Conservation (phyloP, 1,139 yeast species). For the Protomyces macrosporus region DNA sequence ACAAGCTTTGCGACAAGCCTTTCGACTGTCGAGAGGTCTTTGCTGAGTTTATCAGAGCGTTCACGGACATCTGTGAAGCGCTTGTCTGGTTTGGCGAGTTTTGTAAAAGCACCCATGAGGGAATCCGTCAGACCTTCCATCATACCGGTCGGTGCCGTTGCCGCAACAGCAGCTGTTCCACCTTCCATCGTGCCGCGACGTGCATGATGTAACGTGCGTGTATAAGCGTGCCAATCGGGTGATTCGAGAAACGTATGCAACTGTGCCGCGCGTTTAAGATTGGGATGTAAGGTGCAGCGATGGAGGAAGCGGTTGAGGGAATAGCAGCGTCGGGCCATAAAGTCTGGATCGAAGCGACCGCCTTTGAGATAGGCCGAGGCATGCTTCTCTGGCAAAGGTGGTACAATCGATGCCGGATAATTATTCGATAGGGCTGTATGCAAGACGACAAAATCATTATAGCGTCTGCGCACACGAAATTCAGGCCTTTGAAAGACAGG, state of each 20-base stretch:
- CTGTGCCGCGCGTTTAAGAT: slow-evolving; percentile 62
- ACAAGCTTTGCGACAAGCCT: slow-evolving; percentile 68
- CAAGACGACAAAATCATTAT: slow-evolving; percentile 74
- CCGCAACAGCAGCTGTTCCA: neutral
- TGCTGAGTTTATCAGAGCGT: slow-evolving; percentile 75
- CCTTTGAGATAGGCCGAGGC: slow-evolving; percentile 78
- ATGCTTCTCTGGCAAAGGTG: slow-evolving; percentile 92
- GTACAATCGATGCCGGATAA: slow-evolving; percentile 77
- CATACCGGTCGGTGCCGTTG: slow-evolving; percentile 37
- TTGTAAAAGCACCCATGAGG: slow-evolving; percentile 84
- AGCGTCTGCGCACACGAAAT: slow-evolving; percentile 65
- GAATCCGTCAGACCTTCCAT: slow-evolving; percentile 74
- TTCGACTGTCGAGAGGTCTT: slow-evolving; percentile 72
- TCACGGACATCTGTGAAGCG: slow-evolving; percentile 82
- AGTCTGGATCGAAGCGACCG: slow-evolving; percentile 76
- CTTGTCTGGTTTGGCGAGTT: slow-evolving; percentile 65
- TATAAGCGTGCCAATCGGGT: slow-evolving; percentile 77
- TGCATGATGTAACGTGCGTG: slow-evolving; percentile 46
- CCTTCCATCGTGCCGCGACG: slow-evolving; percentile 29
- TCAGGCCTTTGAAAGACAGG: slow-evolving; percentile 45
- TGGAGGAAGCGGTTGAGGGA: slow-evolving; percentile 72
- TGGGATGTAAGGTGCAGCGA: slow-evolving; percentile 69
- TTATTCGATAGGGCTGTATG: slow-evolving; percentile 70
- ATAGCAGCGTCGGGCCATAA: slow-evolving; percentile 76
- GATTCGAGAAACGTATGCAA: slow-evolving; percentile 74